Conservation (phyloP, 73 alveolate genomes). For the Uronychia binucleata region DNA sequence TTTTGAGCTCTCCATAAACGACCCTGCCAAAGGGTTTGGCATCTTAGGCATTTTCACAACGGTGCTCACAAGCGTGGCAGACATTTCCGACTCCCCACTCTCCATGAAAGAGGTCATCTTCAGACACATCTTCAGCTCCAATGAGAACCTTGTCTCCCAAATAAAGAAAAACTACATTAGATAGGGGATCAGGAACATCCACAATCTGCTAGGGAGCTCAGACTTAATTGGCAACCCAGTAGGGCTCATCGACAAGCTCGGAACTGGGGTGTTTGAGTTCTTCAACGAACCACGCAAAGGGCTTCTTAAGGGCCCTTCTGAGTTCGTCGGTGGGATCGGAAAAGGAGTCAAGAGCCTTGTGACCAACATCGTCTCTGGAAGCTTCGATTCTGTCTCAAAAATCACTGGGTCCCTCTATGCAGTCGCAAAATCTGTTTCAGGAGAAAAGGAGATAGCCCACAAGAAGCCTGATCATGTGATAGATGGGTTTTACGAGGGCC, state of each 20-base stretch:
- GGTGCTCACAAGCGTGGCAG: conserved; percentile 46
- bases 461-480: conserved; percentile 81
- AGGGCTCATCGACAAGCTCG: conserved; percentile 85
- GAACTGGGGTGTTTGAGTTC: conserved; percentile 94
- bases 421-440: conserved; percentile 76
- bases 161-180: conserved; percentile 62
- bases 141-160: conserved; percentile 3
- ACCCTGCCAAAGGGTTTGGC: conserved; percentile 14
- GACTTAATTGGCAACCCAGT: conserved; percentile 96
- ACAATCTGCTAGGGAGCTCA: conserved; percentile 81
- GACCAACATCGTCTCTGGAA: conserved; percentile 75
- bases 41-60: conserved; percentile 34
- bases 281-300: conserved; percentile 94
- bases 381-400: conserved; percentile 85
- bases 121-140: conserved; percentile 47
- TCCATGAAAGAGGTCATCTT: conserved; percentile 52
- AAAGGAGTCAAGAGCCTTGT: conserved; percentile 86
- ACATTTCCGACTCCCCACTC: conserved; percentile 64
- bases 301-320: conserved; percentile 85
- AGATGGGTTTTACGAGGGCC: conserved; percentile 79
- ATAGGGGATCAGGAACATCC: conserved; percentile 79
- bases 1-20: not conserved
- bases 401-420: conserved; percentile 90
- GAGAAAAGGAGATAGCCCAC: conserved; percentile 70
- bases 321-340: conserved; percentile 91